phyloP scores from a whole-genome alignment of 2,329 filamentous ascomycete species.

The Exophiala lecanii-corni region DNA sequence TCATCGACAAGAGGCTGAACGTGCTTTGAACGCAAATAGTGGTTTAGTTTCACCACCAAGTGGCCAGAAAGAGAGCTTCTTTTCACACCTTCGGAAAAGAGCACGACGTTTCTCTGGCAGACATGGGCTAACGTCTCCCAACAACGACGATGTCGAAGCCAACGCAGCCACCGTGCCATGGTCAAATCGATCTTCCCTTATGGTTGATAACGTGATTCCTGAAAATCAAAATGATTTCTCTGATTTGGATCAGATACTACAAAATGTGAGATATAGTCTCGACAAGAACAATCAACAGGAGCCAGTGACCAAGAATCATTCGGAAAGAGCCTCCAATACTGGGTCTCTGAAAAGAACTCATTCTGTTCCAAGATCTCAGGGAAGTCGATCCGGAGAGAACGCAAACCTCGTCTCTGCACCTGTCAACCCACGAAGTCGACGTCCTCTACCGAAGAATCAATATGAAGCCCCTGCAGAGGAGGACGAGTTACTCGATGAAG shows the following conservation, averaged over 20 bases:
- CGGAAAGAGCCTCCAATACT: constrained; percentile 17
- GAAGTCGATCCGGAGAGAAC: constrained; percentile 21
- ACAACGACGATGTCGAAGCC: constrained; percentile 83
- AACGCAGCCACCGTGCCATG: constrained; percentile 87
- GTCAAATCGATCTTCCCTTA: constrained; percentile 80
- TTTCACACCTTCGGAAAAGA: constrained; percentile 91
- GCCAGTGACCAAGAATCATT: constrained; percentile 4
- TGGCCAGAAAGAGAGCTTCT: constrained; percentile 91
- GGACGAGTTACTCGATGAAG: constrained; percentile 91
- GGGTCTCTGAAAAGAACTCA: constrained; percentile 24
- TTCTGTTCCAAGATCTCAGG: constrained; percentile 24
- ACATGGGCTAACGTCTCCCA: constrained; percentile 75
- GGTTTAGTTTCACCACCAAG: constrained; percentile 71
- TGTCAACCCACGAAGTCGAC: constrained; percentile 72
- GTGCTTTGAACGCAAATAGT: constrained; percentile 76
- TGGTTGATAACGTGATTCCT: constrained; percentile 54
- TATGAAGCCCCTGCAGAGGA: constrained; percentile 97
- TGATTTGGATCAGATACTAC: constrained; percentile 58
- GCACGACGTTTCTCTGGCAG: constrained; percentile 88
- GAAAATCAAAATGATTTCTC: constrained; percentile 49
- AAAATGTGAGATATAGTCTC: constrained; percentile 56
- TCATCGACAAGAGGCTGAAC: constrained; percentile 85
- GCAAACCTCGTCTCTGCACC: constrained; percentile 51
- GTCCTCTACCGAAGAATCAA: constrained; percentile 68
- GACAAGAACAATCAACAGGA: constrained; percentile 33